Base-by-base conservation (phyloP, 305 asterid genomes). In the Ilex paraguariensis region DNA sequence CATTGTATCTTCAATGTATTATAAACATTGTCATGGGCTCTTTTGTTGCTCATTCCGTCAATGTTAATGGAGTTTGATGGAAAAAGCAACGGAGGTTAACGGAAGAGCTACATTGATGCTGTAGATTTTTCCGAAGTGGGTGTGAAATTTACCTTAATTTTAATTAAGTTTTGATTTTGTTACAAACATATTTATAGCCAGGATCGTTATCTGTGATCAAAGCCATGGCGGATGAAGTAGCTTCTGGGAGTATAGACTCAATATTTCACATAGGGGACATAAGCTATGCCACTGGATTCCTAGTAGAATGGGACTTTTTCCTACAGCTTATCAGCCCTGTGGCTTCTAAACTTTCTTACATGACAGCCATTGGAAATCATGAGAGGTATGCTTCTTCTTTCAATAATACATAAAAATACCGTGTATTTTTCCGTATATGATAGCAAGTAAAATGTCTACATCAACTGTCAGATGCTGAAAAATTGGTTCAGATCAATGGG, bases 321-420 rank as follows among this genome's bases (percentile, higher is more conserved):
- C 95, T 91, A 57, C 83, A 83, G 58, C 87, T 73, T 54, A 91
- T 91, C 59, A 67, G 32, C 61, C 95, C 91, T 2, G 55, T 88
- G 13, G 95, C 98, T 60, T 88, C 98, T 21, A 70, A 31, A 2
- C 66, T 86, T 51, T 56, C 98, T 56, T 91, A 88, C 82, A 88
- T 91, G 98, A 86, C 98, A 2, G 91, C 98, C 7, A 91, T 91
- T 4, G 98, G 98, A 8, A 91, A 91, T 67, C 98, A 91, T 28
- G 98, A 91, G 60, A 78, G 96, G 97, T 87, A 53, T 3, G 97
- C 21, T 6, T 0, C 44, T 16, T 52, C 16, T 0, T 53, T 16
- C 5, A 49, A 21, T 21, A 21, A 21, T 21, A 21, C 28, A 21
- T 21, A 21, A 21, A 21, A 21, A 21, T 21, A 21, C 28, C 28